Evolutionary conservation across 2,329 filamentous ascomycete species (phyloP).

Genomic region (Epichloe coenophiala): DNA sequence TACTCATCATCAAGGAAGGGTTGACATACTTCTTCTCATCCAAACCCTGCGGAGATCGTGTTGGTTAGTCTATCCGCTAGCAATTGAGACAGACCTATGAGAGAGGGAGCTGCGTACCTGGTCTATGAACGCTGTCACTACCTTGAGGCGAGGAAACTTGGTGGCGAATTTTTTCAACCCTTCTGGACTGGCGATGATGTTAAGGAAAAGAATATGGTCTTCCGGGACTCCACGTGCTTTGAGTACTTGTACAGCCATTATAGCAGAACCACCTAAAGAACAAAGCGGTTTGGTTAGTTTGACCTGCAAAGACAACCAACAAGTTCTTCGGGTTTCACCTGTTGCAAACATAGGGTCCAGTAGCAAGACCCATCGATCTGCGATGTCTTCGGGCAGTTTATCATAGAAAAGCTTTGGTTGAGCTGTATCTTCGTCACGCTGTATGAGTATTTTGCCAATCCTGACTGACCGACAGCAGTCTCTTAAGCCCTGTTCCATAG

Average conservation of each 20-base stretch:
- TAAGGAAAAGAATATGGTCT: conserved; percentile 89
- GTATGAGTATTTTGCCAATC: conserved; percentile 97
- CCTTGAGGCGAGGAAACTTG: conserved; percentile 75
- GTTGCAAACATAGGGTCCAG: conserved; percentile 99
- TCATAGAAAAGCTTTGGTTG: conserved; percentile 94
- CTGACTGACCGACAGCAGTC: conserved; percentile 97
- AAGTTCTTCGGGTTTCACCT: conserved; percentile 34
- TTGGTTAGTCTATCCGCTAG: background rate
- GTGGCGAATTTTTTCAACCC: conserved; percentile 81
- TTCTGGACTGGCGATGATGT: conserved; percentile 92
- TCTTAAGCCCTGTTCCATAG: conserved; percentile 92
- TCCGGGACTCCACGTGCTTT: conserved; percentile 85
- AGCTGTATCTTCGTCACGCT: conserved; percentile 83
- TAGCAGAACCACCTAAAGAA: conserved; percentile 69
- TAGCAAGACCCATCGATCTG: conserved; percentile 81
- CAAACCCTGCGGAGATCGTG: conserved; percentile 43
- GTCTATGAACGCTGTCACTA: conserved; percentile 94
- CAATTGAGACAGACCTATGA: background rate
- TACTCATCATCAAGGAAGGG: background rate
- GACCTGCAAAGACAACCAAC: background rate
- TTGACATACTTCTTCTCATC: conserved; percentile 80
- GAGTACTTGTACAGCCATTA: conserved; percentile 91
- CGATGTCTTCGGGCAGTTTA: conserved; percentile 89
- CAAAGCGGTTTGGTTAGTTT: background rate
- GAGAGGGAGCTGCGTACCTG: conserved; percentile 32